Base-by-base conservation (phyloP, 306 rosid genomes). In the Sesbania bispinosa region DNA sequence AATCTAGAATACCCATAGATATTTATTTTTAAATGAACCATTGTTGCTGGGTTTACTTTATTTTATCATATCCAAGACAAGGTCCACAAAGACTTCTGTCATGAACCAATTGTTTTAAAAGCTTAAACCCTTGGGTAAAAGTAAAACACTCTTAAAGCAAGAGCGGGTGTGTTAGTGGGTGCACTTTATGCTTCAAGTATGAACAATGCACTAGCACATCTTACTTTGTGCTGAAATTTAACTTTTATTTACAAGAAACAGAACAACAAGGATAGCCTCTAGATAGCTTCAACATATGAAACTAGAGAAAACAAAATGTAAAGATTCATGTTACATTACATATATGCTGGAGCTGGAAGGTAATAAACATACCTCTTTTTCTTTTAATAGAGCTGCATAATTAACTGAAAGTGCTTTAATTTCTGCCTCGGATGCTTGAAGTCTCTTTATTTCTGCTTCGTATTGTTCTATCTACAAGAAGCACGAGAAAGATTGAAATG, bases 401-500 rank as follows among this genome's bases (percentile, higher is more conserved):
- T 90, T 90, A 78, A 84, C 82, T 46, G 98, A 94, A 18, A 90
- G 77, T 32, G 92, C 96, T 86, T 94, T 90, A 73, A 94, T 90
- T 83, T 94, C 96, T 26, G 90, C 86, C 83, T 94, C 98, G 0
- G 97, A 94, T 65, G 90, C 92, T 82, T 89, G 94, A 81, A 94
- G 97, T 79, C 86, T 90, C 86, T 85, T 87, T 71, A 94, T 89
- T 77, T 94, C 95, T 43, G 84, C 77, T 82, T 75, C 85, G 72
- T 83, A 90, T 62, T 84, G 91, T 54, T 87, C 95, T 74, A 90
- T 80, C 98, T 90, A 77, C 80, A 75, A 78, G 50, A 53, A 77
- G 42, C 7, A 62, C 16, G 46, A 69, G 16, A 50, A 45, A 62
- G 66, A 65, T 41, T 6, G 48, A 32, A 69, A 24, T 53, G 14